phyloP scores from a whole-genome alignment of 1,284 basidiomycete genomes.

The Puccinia hordei region DNA sequence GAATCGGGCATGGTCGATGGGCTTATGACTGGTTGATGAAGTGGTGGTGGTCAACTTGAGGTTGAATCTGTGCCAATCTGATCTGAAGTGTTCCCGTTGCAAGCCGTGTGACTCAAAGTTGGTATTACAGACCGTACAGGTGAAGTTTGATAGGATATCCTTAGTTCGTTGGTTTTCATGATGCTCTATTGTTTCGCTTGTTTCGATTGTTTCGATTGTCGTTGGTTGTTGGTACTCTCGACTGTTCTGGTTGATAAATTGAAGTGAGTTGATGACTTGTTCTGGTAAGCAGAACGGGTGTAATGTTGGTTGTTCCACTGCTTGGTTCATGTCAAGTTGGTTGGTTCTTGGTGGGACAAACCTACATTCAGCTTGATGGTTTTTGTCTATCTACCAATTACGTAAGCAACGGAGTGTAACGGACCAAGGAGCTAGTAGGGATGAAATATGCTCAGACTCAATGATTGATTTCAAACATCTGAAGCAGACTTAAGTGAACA shows the following conservation, averaged over 20 bases:
- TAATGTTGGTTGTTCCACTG: not conserved
- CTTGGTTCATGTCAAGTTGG: too few species aligned
- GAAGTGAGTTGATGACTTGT: not conserved
- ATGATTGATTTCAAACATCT: too few species aligned
- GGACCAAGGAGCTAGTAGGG: too few species aligned
- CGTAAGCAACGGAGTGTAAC: too few species aligned
- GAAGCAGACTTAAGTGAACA: too few species aligned
- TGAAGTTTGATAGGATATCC: conserved; percentile 37
- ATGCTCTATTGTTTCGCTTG: conserved; percentile 1
- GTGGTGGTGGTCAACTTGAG: conserved; percentile 67
- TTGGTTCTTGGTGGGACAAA: too few species aligned
- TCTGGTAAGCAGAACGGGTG: conserved; percentile 19
- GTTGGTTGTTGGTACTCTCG: not conserved
- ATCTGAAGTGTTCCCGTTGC: conserved; percentile 83
- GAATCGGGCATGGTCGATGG: conserved; percentile 19
- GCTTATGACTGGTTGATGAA: not conserved
- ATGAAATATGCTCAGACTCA: too few species aligned
- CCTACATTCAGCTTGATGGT: too few species aligned
- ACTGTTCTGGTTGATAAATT: not conserved
- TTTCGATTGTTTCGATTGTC: not conserved
- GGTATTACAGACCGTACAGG: conserved; percentile 61
- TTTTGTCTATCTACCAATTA: too few species aligned
- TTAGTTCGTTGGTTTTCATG: not conserved
- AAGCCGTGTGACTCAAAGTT: conserved; percentile 75
- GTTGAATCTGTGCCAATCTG: conserved; percentile 98